Percentiles rank a stretch among this genome's conserved stretches.
Conservation (phyloP, 768 basidiomycete genomes). For the Clavaria fumosa region DNA sequence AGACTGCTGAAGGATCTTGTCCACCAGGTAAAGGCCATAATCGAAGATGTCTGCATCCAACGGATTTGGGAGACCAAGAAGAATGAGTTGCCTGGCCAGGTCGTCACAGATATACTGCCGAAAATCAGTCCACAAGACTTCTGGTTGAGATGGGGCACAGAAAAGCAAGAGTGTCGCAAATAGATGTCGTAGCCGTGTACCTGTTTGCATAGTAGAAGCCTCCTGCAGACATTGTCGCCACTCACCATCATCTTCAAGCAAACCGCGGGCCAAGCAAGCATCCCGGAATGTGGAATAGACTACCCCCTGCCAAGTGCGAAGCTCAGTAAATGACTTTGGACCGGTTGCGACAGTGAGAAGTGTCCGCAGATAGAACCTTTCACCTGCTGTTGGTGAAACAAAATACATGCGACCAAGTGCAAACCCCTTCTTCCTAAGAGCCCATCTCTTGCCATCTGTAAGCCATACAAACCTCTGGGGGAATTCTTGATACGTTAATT, state of each 20-base stretch:
- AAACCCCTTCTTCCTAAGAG: slow-evolving; percentile 7
- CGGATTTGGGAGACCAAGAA: neutral
- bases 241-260: slow-evolving; percentile 34
- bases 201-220: slow-evolving; percentile 24
- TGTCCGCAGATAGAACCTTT: slow-evolving; percentile 24
- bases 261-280: slow-evolving; percentile 26
- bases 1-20: slow-evolving; percentile 15
- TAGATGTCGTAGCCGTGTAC: slow-evolving; percentile 19
- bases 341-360: slow-evolving; percentile 25
- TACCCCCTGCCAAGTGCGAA: slow-evolving; percentile 14
- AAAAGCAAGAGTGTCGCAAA: slow-evolving; percentile 27
- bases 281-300: slow-evolving; percentile 20
- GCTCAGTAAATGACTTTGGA: slow-evolving; percentile 14
- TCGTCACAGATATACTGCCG: slow-evolving; percentile 27
- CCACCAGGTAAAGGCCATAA: slow-evolving; percentile 25
- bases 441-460: slow-evolving; percentile 5
- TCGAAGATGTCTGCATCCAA: slow-evolving; percentile 13
- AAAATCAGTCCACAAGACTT: slow-evolving; percentile 22
- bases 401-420: slow-evolving; percentile 21
- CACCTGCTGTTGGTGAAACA: slow-evolving; percentile 16
- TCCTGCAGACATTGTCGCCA: slow-evolving; percentile 28
- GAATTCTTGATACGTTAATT: slow-evolving; percentile 21
- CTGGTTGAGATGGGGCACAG: slow-evolving; percentile 21
- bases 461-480: slow-evolving; percentile 17
- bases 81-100: slow-evolving; percentile 14